Percentiles rank a stretch among this genome's conserved stretches.
Evolutionary conservation across 176 grass and related monocot genomes (phyloP).

Genomic region (Eragrostis nindensis): DNA sequence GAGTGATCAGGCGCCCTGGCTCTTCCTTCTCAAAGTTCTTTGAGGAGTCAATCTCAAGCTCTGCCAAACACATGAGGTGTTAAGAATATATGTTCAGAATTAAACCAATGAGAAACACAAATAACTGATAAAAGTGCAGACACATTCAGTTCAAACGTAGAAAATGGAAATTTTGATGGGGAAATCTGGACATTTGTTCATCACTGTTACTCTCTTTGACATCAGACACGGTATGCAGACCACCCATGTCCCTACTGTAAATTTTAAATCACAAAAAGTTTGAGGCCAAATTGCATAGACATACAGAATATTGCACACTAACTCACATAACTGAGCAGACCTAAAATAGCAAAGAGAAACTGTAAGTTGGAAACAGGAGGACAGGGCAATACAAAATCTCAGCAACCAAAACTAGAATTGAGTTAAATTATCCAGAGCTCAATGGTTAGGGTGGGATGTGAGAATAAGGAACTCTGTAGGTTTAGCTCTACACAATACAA

Average conservation of each 20-base stretch:
- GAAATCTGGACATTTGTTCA: neutral
- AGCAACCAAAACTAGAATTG: neutral
- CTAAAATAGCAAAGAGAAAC: neutral
- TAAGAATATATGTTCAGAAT: neutral
- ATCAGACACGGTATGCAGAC: neutral
- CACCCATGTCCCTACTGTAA: neutral
- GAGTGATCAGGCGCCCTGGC: conserved; percentile 67
- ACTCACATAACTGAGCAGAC: neutral
- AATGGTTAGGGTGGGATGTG: neutral
- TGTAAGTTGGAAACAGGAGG: neutral
- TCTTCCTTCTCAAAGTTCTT: conserved; percentile 61
- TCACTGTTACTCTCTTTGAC: neutral
- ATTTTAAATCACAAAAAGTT: neutral
- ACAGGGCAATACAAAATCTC: neutral
- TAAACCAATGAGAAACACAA: neutral
- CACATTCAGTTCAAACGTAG: neutral
- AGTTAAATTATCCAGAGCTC: neutral
- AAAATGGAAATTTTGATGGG: neutral
- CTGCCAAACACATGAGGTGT: conserved; percentile 31
- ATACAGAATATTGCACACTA: neutral
- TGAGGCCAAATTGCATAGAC: neutral
- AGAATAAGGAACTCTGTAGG: too few relatives aligned
- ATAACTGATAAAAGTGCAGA: neutral
- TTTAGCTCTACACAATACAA: neutral
- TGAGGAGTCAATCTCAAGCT: conserved; percentile 64